phyloP scores from a whole-genome alignment of 2,329 filamentous ascomycete genomes.

The Diaporthe vaccinii region DNA sequence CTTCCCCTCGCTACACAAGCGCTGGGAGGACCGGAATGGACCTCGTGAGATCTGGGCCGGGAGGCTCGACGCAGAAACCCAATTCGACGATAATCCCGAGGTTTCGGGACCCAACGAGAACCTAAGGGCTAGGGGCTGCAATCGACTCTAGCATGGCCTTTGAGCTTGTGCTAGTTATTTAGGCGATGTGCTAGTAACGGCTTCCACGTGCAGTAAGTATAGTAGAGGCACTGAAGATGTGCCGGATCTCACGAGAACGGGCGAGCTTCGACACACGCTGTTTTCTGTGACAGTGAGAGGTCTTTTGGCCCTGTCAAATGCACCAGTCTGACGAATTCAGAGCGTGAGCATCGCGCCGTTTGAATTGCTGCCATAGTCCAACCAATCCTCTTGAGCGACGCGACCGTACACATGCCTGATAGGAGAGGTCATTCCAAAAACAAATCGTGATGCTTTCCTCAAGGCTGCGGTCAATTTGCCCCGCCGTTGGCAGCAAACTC shows the following conservation, averaged over 20 bases:
- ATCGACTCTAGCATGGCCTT: not conserved
- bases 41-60: constrained; percentile 6
- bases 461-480: not conserved
- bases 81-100: constrained; percentile 20
- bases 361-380: not conserved
- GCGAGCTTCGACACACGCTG: not conserved
- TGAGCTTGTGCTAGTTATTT: not conserved
- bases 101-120: constrained; percentile 8
- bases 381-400: no score
- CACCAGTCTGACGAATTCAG: not conserved
- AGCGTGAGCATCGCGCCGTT: not conserved
- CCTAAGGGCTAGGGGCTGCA: not conserved
- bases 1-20: not conserved
- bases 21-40: not conserved
- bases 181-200: not conserved
- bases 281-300: not conserved
- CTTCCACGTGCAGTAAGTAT: not conserved
- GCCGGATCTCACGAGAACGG: not conserved
- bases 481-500: constrained; percentile 5
- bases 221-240: not conserved
- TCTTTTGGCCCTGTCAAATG: not conserved
- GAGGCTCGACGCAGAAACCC: constrained; percentile 4
- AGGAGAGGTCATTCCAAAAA: not conserved
- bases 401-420: not conserved
- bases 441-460: not conserved